Evolutionary conservation across 495 filamentous ascomycete genomes (phyloP), one percentile per base, ranked within the genome.

Genomic region (Poronia punctata): DNA sequence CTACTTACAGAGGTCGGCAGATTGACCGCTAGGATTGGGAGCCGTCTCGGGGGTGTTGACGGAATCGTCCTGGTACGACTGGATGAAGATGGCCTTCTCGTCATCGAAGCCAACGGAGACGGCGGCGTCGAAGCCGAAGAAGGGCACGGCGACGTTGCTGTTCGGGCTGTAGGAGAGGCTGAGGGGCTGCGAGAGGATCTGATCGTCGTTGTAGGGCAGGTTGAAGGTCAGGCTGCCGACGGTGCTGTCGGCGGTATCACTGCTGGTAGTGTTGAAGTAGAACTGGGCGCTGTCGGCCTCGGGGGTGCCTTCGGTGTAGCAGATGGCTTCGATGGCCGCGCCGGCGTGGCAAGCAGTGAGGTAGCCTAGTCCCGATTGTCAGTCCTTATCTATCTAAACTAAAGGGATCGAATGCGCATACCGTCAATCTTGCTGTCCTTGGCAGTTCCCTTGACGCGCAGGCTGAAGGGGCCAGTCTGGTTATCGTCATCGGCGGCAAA

Each of bases 311-410:
- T 52, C 50, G 25, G 38, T 40, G 39, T 71, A 47, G 54, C 76
- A 81, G 25, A 79, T 59, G 7, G 62, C 67, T 44, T 76, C 67
- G 19, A 69, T 72, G 12, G 66, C 74, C 24, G 76, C 74, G 8
- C 77, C 77, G 17, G 69, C 54, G 46, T 79, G 76, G 58, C 77
- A 79, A 21, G 75, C 53, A 4, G 28, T 28, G 24, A 74, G 64
- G 35, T 59, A 64, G 2, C 56, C 43, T 57, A 57, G 60, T 42
- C 66, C n/a, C n/a, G n/a, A n/a, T n/a, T 61, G 27, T 31, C 38
- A 7, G 62, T 55, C 18, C 9, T 17, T 15, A 29, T 3, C 17
- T 46, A 19, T 21, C 57, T 29, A 20, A 54, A 20, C 11, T 56
- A 39, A 19, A 50, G 9, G 50, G 57, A 67, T 32, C n/a, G n/a